A percentile compares a stretch with the other conserved stretches of the same genome.
These are phyloP conservation scores for Paxillus ammoniavirescens DNA, from an alignment of 768 basidiomycete genomes.

Conservation along the genomic window DNA sequence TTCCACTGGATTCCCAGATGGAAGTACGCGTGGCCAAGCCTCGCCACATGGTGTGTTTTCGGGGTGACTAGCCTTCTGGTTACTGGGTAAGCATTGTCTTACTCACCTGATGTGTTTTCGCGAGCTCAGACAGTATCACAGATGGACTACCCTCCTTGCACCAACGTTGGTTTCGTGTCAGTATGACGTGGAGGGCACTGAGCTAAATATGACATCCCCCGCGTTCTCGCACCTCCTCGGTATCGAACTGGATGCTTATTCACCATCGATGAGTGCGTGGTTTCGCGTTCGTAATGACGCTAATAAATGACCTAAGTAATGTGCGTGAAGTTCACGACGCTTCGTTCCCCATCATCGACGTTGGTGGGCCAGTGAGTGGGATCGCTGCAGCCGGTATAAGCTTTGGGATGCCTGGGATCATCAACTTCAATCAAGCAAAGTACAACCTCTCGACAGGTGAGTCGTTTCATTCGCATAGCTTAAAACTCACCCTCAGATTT, in stretches of 20 bases:
- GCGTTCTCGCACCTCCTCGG: no score
- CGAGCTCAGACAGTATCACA: background rate
- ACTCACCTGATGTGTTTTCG: background rate
- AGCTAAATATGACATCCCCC: no score
- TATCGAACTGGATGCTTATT: no score
- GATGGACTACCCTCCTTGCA: conserved; percentile 13
- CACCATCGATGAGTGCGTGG: no score
- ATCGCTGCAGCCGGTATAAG: conserved; percentile 11
- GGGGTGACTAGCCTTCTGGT: conserved; percentile 11
- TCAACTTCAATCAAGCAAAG: conserved; percentile 15
- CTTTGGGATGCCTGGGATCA: conserved; percentile 5
- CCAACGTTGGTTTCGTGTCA: background rate
- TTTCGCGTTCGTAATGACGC: no score
- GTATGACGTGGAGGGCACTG: no score
- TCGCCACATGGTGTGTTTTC: conserved; percentile 5
- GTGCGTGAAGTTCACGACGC: conserved; percentile 5
- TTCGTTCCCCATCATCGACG: conserved; percentile 9
- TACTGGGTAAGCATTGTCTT: conserved; percentile 8
- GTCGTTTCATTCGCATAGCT: no score
- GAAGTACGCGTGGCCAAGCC: background rate
- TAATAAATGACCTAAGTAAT: no score
- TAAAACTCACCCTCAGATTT: no score
- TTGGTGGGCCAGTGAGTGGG: conserved; percentile 14
- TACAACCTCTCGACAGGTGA: conserved; percentile 17
- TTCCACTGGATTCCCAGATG: background rate